Base-by-base conservation (phyloP, 768 basidiomycete genomes). In the Asterophora parasitica region DNA sequence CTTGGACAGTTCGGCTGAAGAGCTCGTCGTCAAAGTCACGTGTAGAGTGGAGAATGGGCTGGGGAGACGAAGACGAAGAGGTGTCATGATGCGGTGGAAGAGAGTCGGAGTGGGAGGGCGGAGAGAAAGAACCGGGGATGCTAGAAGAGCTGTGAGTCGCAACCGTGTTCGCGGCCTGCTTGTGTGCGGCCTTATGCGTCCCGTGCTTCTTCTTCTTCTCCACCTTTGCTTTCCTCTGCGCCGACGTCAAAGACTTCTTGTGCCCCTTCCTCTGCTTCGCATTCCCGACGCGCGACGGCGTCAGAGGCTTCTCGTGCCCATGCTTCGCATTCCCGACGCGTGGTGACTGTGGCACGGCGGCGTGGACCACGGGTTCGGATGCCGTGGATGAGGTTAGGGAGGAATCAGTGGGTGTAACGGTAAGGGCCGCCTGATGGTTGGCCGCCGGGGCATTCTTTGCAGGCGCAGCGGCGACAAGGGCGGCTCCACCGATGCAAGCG, bases 381-480 rank as follows among this genome's bases (percentile, higher is more conserved):
- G 23, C 8, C 11, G 42, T 28, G 15, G 28, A 30, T 15, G 42
- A 30, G 27, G 16, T 12, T 4, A 32, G 10, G 4, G 32, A 11
- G 9, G 42, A 11, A 4, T 23, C 23, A 23, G 23, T 23, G 23
- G 23, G 23, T 23, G 23, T 23, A 23, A 6, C 23, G 23, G 23
- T 6, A 23, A 23, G 23, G 23, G 23, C 23, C 23, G 6, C 23
- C 23, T 23, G 23, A 3, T 23, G 23, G 23, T 23, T 23, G 23
- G 23, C 23, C 23, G 6, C 23, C 6, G 31, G 12, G 16, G 17
- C 32, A 31, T 1, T n/a, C n/a, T n/a, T 6, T 13, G 38, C 38
- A 39, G 38, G 11, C 1, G 37, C 48, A 17, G 55, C 55, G 7
- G 55, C 44, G 13, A 48, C 55, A 37, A 56, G 49, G 26, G 49